Percentiles rank a stretch among this genome's conserved stretches.
These are phyloP conservation scores for Fusarium marasasianum DNA, from an alignment of 2,329 filamentous ascomycete genomes.

Conservation along the genomic window DNA sequence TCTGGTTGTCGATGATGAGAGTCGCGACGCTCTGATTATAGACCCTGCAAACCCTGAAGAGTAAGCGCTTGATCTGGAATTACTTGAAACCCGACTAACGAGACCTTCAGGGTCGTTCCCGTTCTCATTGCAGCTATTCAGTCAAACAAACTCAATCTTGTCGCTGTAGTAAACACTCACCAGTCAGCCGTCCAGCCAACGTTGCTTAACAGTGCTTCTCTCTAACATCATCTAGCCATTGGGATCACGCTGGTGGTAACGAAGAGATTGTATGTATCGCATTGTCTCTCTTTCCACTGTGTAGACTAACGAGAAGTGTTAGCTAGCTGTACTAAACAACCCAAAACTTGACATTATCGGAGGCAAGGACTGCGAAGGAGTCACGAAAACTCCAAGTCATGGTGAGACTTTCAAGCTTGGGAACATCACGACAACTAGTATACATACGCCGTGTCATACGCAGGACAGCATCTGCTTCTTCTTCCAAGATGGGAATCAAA, in stretches of 20 bases:
- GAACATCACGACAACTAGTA: neutral
- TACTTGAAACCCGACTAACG: neutral
- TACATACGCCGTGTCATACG: neutral
- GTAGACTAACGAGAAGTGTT: neutral
- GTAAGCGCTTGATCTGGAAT: neutral
- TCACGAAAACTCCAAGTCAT: neutral
- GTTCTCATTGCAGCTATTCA: neutral
- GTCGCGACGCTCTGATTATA: neutral
- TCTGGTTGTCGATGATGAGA: neutral
- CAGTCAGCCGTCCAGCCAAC: neutral
- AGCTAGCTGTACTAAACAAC: neutral
- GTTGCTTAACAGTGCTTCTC: fast-evolving
- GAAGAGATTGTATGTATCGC: neutral
- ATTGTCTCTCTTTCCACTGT: fast-evolving
- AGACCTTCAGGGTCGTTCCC: neutral
- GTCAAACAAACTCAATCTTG: neutral
- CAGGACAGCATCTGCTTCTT: neutral
- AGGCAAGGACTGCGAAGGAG: neutral
- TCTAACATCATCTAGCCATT: neutral
- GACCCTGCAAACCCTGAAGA: neutral
- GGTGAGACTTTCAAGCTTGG: neutral
- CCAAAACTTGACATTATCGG: neutral
- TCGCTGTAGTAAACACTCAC: neutral
- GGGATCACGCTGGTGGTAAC: neutral
- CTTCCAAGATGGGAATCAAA: neutral